phyloP scores from a whole-genome alignment of 768 basidiomycete species.

The Serendipita sp. region DNA sequence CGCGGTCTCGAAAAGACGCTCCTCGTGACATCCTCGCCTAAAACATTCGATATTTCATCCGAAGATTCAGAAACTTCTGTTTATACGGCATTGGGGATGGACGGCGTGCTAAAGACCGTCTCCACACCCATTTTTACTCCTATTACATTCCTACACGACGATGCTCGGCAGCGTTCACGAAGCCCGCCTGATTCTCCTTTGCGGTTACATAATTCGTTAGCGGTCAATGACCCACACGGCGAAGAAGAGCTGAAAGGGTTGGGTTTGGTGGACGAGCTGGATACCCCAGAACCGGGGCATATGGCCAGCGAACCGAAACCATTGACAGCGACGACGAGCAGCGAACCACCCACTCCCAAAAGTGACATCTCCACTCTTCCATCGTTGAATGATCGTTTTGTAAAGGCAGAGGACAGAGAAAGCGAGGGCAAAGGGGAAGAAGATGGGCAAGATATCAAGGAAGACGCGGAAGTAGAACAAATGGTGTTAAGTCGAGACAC shows the following conservation, averaged over 20 bases:
- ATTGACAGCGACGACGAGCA: constrained; percentile 25
- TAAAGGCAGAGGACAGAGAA: constrained; percentile 9
- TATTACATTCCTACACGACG: constrained; percentile 73
- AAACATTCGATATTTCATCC: constrained; percentile 39
- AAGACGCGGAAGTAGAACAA: constrained; percentile 1
- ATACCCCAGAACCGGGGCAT: constrained; percentile 72
- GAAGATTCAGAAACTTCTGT: constrained; percentile 14
- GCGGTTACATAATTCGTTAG: constrained; percentile 9
- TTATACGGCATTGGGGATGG: constrained; percentile 20
- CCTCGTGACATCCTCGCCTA: constrained; percentile 68
- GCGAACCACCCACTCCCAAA: not conserved
- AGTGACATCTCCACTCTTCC: not conserved
- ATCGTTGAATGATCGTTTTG: constrained; percentile 13
- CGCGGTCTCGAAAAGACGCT: constrained; percentile 71
- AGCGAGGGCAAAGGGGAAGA: constrained; percentile 2
- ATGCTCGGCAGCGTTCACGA: constrained; percentile 53
- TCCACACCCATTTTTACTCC: constrained; percentile 76
- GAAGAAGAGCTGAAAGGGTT: constrained; percentile 28
- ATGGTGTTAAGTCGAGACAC: not conserved
- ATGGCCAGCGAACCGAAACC: constrained; percentile 67
- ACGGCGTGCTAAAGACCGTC: constrained; percentile 32
- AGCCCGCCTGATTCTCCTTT: constrained; percentile 69
- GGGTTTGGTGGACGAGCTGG: constrained; percentile 73
- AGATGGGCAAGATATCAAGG: not conserved
- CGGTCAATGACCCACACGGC: constrained; percentile 8